phyloP scores from a whole-genome alignment of 1,284 basidiomycete genomes.

The Cutaneotrichosporon cavernicola region DNA sequence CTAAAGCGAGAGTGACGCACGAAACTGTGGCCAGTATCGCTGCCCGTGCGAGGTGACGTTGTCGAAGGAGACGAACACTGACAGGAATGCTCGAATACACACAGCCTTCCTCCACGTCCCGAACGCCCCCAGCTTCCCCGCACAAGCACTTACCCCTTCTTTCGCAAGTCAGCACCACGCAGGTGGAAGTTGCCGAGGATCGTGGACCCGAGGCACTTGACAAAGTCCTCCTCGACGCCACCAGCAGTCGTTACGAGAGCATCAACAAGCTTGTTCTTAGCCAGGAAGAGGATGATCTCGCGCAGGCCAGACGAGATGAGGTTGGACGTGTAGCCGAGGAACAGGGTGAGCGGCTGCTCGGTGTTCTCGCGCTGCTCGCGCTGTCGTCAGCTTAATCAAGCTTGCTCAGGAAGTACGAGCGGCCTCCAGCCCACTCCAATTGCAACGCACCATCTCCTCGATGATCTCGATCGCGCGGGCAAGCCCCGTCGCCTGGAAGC shows the following conservation, averaged over 20 bases:
- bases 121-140: not conserved
- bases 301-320: conserved; percentile 95
- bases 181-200: conserved; percentile 92
- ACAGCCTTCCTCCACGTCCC: not conserved
- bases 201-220: conserved; percentile 96
- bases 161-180: conserved; percentile 82
- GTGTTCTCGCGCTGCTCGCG: conserved; percentile 41
- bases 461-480: conserved; percentile 69
- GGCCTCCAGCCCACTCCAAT: not conserved
- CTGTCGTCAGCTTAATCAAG: conserved; percentile 24
- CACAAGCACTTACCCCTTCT: conserved; percentile 61
- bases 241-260: conserved; percentile 96
- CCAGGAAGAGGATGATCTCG: conserved; percentile 88
- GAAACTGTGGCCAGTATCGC: not conserved
- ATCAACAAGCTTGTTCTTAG: conserved; percentile 87
- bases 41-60: not conserved
- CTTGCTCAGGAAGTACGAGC: not conserved
- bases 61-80: not conserved
- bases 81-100: not conserved
- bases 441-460: conserved; percentile 52
- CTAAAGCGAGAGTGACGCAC: not conserved
- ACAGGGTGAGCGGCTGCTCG: conserved; percentile 63
- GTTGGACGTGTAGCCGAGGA: conserved; percentile 98
- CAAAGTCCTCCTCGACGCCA: conserved; percentile 98
- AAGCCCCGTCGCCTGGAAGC: conserved; percentile 92